These are phyloP conservation scores for Steccherinum ochraceum DNA, from an alignment of 768 basidiomycete genomes.

Conservation along the genomic window DNA sequence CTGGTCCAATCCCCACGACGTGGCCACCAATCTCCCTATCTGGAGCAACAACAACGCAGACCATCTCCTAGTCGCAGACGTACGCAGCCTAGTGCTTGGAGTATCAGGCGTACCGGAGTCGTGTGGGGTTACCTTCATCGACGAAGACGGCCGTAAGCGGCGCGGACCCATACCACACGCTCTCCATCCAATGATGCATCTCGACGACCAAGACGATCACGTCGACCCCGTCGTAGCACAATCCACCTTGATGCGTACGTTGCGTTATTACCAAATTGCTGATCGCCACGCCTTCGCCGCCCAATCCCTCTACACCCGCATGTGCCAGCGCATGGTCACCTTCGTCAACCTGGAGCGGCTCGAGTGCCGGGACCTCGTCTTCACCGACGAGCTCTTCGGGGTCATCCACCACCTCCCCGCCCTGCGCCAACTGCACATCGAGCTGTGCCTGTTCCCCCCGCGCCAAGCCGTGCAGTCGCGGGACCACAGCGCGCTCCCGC, in stretches of 20 bases:
- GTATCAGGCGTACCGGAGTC: slow-evolving; percentile 12
- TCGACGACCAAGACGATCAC: neutral
- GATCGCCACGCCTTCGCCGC: slow-evolving; percentile 8
- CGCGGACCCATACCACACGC: neutral
- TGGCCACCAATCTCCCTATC: slow-evolving; percentile 19
- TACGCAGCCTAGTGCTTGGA: slow-evolving; percentile 15
- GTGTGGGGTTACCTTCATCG: slow-evolving; percentile 7
- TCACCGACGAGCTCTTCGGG: slow-evolving; percentile 29
- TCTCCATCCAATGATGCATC: neutral
- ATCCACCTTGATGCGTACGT: slow-evolving; percentile 1
- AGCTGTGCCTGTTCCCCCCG: slow-evolving; percentile 31
- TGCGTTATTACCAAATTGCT: slow-evolving; percentile 9
- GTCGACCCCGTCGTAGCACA: neutral
- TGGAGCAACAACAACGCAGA: slow-evolving; percentile 11
- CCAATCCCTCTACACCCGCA: slow-evolving; percentile 9
- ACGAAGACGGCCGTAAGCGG: neutral
- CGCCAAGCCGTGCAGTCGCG: slow-evolving; percentile 8
- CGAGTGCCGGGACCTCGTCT: slow-evolving; percentile 29
- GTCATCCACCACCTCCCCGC: slow-evolving; percentile 31
- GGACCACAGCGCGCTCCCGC: slow-evolving; percentile 29
- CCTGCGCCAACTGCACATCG: slow-evolving; percentile 33
- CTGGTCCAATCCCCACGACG: slow-evolving; percentile 26
- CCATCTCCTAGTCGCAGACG: slow-evolving; percentile 5
- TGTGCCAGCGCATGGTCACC: slow-evolving; percentile 17
- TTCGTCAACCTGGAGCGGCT: slow-evolving; percentile 34